A percentile compares a stretch with the other conserved stretches of the same genome.
Conservation (phyloP, 2,329 filamentous ascomycete species). For the Paracoccidioides lutzii region DNA sequence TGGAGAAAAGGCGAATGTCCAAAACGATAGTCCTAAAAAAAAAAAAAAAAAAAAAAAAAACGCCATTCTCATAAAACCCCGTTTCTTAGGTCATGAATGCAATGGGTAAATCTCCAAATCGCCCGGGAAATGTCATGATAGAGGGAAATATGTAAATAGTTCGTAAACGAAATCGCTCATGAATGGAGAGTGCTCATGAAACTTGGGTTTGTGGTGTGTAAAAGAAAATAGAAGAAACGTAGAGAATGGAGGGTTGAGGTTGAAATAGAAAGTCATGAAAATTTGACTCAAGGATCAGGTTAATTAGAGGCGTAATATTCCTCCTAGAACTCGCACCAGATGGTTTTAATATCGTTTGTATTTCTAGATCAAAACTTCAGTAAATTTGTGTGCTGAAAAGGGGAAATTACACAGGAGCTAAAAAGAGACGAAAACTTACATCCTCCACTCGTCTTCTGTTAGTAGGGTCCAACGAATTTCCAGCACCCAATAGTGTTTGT, state of each 20-base stretch:
- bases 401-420: too few species aligned
- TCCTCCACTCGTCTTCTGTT: slow-evolving; percentile 75
- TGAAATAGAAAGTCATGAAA: background rate
- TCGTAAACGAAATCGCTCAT: background rate
- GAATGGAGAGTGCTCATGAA: background rate
- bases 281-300: background rate
- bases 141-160: background rate
- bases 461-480: slow-evolving; percentile 75
- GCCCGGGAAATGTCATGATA: background rate
- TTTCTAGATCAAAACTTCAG: slow-evolving; percentile 21
- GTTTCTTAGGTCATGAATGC: background rate
- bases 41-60: too few species aligned
- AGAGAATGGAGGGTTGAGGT: background rate
- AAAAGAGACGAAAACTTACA: slow-evolving; percentile 46
- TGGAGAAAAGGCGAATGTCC: background rate
- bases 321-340: background rate
- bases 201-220: background rate
- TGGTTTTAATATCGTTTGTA: slow-evolving; percentile 29
- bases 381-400: background rate
- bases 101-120: background rate
- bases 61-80: background rate
- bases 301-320: background rate
- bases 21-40: background rate
- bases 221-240: background rate
- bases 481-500: slow-evolving; percentile 80